Base-by-base conservation (phyloP, 352 stramenopile genomes). In the Blastocystis sp. region DNA sequence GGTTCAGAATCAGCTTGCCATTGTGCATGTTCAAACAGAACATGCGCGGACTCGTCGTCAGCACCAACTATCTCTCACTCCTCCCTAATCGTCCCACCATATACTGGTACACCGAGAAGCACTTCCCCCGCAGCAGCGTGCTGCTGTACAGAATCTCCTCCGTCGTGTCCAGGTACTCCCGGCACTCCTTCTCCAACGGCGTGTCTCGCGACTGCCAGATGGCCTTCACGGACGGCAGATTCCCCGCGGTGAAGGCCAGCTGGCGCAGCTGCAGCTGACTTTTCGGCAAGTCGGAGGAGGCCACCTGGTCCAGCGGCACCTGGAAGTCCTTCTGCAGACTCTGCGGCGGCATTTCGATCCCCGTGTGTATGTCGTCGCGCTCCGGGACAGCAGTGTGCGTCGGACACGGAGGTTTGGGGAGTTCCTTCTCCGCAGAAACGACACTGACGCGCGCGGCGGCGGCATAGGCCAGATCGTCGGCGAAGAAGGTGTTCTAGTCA, bases 131-230 rank as follows among this genome's bases (percentile, higher is more conserved):
- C 38, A 84, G 52, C 40, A 84, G 21, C 74, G 66, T 28, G n/a
- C 52, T 64, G n/a, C 28, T 67, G 41, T 84, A 84, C 40, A 84
- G 23, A 52, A 84, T 43, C 74, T 84, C 74, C 74, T 84, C 74
- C n/a, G 74, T 59, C 5, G 74, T 67, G 41, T 48, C 56, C 53
- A 84, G 52, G 48, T 48, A 84, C 17, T 28, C 52, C n/a, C 69
- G 21, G n/a, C 52, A 64, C 5, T 14, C 14, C 48, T 56, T 56
- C 5, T 56, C 48, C 5, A 7, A 7, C 48, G 14, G 5, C 48
- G 5, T 14, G 48, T 56, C 14, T 56, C 5, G 48, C 1, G 48
- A 14, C 48, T 56, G 48, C 48, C 48, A 0, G 0, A 14, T 14
- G 5, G 48, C 48, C 48, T 7, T 14, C 48, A 56, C 5, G 5